Evolutionary conservation across 2,329 filamentous ascomycete species (phyloP).

Genomic region (Biscogniauxia marginata): DNA sequence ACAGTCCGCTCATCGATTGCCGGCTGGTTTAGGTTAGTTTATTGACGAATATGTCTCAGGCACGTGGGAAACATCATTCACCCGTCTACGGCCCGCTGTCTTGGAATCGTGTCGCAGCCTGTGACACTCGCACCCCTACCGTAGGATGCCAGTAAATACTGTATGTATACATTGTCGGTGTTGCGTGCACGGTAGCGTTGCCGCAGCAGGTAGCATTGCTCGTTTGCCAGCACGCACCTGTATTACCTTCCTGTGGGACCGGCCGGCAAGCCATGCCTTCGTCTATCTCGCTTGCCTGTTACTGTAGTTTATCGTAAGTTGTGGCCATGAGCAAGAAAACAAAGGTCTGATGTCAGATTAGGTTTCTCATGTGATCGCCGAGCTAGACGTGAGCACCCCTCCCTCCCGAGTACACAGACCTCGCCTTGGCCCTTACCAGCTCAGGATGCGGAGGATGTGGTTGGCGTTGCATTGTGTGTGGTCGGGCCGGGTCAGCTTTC

Average conservation of each 20-base stretch:
- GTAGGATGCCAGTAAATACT: neutral
- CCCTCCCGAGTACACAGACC: neutral
- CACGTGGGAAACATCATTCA: neutral
- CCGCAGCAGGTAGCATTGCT: neutral
- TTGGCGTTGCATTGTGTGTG: neutral
- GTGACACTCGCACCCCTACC: neutral
- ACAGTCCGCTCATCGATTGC: too few species aligned
- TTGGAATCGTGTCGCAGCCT: neutral
- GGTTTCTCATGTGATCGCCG: neutral
- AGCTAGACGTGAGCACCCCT: neutral
- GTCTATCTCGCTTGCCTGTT: neutral
- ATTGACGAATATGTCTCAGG: neutral
- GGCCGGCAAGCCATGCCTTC: neutral
- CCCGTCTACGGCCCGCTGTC: neutral
- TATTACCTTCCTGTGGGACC: neutral
- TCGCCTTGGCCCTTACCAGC: neutral
- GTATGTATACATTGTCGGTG: too few species aligned
- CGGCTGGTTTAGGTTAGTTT: too few species aligned
- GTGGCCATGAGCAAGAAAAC: neutral
- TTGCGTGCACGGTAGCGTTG: neutral
- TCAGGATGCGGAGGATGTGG: neutral
- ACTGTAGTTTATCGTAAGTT: neutral
- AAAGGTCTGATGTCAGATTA: neutral
- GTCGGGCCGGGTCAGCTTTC: neutral
- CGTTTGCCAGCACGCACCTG: too few species aligned